Base-by-base conservation (phyloP, 2,329 filamentous ascomycete species). In the Coniochaeta prunicola region DNA sequence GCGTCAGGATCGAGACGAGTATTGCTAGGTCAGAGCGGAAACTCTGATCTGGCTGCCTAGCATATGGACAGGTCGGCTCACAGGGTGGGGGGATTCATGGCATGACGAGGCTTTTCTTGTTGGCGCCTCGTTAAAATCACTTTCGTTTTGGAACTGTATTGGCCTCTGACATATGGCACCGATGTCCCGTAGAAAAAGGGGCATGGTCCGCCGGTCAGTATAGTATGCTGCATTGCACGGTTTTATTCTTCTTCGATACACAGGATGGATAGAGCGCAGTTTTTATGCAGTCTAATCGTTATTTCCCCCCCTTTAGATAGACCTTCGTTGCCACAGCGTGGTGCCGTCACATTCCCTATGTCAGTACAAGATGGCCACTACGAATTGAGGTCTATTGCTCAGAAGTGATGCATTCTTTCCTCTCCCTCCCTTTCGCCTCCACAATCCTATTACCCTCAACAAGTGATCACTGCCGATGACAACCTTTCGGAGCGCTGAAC, bases 1-100 rank as follows among this genome's bases (percentile, higher is more conserved):
- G 33, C 24, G 63, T 64, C 3, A 54, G 57, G n/a, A 56, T 65
- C 13, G 59, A 64, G 58, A 65, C 63, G 34, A 54, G 53, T 15
- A 64, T 64, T 30, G 59, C 59, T 28, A 53, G 53, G 21, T 50
- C n/a, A 28, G 54, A 55, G 53, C 17, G 30, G 45, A 17, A 21
- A 12, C 19, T 50, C n/a, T 50, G 45, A 50, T 3, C 5, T 28
- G 36, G 15, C 6, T 17, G 45, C 4, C 13, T 45, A 19, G 24
- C n/a, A 50, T 50, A 26, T n/a, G 7, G 7, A n/a, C 36, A 4
- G 36, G 15, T 38, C 19, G 36, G 36, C 2, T 7, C 5, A n/a
- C 3, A n/a, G 36, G 15, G 15, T 17, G 19, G 19, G 36, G 36
- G 17, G 36, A n/a, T n/a, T n/a, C 36, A 15, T n/a, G 15, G 36